Percentiles rank a stretch among this genome's conserved stretches.
phyloP scores from a whole-genome alignment of 2,329 filamentous ascomycete genomes.

The Talaromyces sp. region DNA sequence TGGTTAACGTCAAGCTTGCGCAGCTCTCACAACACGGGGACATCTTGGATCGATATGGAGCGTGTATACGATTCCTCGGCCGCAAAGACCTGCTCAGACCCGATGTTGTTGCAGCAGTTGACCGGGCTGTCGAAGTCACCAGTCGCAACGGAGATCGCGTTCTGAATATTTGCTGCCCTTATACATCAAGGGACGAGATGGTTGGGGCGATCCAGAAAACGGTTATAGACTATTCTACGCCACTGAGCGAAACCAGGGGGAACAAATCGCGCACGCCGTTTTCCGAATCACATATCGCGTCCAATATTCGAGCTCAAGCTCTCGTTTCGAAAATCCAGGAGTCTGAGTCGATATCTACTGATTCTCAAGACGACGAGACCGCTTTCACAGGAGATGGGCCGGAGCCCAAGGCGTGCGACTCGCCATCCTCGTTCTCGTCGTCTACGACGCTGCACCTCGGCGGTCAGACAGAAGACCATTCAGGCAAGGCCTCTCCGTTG shows the following conservation, averaged over 20 bases:
- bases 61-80: constrained; percentile 76
- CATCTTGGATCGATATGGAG: constrained; percentile 86
- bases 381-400: constrained; percentile 14
- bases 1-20: constrained; percentile 89
- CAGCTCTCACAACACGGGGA: constrained; percentile 92
- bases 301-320: constrained; percentile 70
- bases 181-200: constrained; percentile 93
- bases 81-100: constrained; percentile 75
- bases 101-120: constrained; percentile 83
- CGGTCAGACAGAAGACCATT: constrained; percentile 22
- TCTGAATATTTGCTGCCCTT: constrained; percentile 95
- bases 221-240: constrained; percentile 76
- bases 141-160: constrained; percentile 73
- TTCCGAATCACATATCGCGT: constrained; percentile 78
- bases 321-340: constrained; percentile 23
- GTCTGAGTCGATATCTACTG: constrained; percentile 40
- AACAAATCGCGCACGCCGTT: constrained; percentile 58
- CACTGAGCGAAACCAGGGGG: constrained; percentile 46
- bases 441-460: constrained; percentile 46
- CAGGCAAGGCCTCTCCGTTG: constrained; percentile 31
- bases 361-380: constrained; percentile 37
- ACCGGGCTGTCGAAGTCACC: constrained; percentile 79
- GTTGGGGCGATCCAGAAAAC: constrained; percentile 82
- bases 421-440: constrained; percentile 34
- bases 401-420: constrained; percentile 24